Base-by-base conservation (phyloP, 2,329 filamentous ascomycete species). In the Fonsecaea monophora region DNA sequence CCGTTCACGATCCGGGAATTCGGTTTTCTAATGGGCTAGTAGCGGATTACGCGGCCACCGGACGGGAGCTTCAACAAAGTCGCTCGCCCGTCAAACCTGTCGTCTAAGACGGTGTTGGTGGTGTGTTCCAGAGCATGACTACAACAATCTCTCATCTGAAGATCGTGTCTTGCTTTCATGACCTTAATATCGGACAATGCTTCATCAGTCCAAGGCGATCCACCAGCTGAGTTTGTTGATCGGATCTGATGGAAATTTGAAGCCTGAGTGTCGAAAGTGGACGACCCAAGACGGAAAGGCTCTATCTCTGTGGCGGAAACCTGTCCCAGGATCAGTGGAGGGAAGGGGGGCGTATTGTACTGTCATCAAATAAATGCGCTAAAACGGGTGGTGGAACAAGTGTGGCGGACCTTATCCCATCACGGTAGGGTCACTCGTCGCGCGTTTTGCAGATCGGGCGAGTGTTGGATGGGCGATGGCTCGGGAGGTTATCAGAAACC, bases 171-270 rank as follows among this genome's bases (percentile, higher is more conserved):
- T 57, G 53, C 40, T 50, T 34, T 38, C 42, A 35, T 13, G 32
- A 35, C 21, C 10, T 34, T 54, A 21, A 53, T 62, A 54, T 42
- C 45, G 34, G 60, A 54, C 45, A 37, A 62, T 55, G 48, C 45
- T 21, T 50, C 18, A 40, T 54, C 45, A 58, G 34, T 25, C 37
- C 45, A 18, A 15, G 38, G 18, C 12, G 45, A 50, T 50, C 45
- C 53, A 35, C 30, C 32, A n/a, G n/a, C 6, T 62, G 37, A 60
- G 54, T 38, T 30, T 50, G 37, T n/a, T 42, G 13, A 25, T 64
- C 68, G 65, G 65, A 70, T 62, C 66, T 66, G 35, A 50, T 70
- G 68, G 68, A 70, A 65, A 70, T 70, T 70, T 57, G 58, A 58
- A 65, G 53, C 65, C 50, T 60, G 34, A 37, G 62, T 66, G 62